Evolutionary conservation across 73 alveolate genomes (phyloP).

Genomic region (Uronychia setigera): DNA sequence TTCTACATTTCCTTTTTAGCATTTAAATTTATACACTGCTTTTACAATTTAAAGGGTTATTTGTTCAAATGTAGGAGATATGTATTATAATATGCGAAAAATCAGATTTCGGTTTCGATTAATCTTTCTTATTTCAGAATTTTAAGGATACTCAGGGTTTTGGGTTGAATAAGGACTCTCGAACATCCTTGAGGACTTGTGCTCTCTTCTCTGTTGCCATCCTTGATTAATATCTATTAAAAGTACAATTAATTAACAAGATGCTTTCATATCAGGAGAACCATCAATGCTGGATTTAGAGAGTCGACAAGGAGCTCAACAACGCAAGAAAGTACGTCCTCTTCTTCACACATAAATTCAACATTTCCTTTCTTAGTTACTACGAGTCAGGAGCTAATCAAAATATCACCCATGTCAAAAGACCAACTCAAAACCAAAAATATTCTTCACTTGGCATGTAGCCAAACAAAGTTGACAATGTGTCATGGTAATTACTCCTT

Average conservation of each 20-base stretch:
- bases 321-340: neutral
- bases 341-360: too few relatives aligned
- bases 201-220: neutral
- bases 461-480: neutral
- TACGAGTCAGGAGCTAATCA: neutral
- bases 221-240: neutral
- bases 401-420: neutral
- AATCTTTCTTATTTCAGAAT: too few relatives aligned
- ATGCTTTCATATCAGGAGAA: neutral
- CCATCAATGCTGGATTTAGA: neutral
- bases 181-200: neutral
- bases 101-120: too few relatives aligned
- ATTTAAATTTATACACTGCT: too few relatives aligned
- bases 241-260: neutral
- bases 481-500: neutral
- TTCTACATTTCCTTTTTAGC: too few relatives aligned
- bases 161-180: too few relatives aligned
- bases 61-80: too few relatives aligned
- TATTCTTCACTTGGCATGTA: neutral
- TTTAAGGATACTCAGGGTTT: too few relatives aligned
- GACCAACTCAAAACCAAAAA: neutral
- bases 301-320: conserved; percentile 3
- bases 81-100: too few relatives aligned
- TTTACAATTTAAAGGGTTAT: too few relatives aligned
- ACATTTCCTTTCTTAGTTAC: too few relatives aligned